Conservation (phyloP, 1,139 yeast genomes). For the Blastobotrys indianensis region DNA sequence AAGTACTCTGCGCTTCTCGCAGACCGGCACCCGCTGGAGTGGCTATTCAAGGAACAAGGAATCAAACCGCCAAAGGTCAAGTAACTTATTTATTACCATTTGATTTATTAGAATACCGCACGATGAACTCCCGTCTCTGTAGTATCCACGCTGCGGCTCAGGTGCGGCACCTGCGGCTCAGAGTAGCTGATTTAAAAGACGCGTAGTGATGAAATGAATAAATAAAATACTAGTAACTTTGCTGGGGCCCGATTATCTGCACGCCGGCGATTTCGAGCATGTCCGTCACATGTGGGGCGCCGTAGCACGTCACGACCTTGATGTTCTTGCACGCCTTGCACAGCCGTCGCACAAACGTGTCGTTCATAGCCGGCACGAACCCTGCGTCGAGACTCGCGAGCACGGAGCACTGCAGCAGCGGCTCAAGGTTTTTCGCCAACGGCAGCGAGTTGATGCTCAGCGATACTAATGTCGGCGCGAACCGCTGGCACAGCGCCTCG, state of each 20-base stretch:
- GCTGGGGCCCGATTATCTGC: slow-evolving; percentile 9
- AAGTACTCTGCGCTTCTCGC: not conserved
- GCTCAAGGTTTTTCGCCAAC: slow-evolving; percentile 19
- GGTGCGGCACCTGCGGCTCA: too few relatives aligned
- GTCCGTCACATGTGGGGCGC: slow-evolving; percentile 65
- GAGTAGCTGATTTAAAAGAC: too few relatives aligned
- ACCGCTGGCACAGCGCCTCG: slow-evolving; percentile 51
- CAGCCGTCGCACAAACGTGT: slow-evolving; percentile 49
- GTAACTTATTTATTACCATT: too few relatives aligned
- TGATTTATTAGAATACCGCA: too few relatives aligned
- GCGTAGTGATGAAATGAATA: too few relatives aligned
- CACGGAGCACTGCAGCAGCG: slow-evolving; percentile 19
- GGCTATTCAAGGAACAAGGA: slow-evolving; percentile 6
- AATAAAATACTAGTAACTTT: not conserved
- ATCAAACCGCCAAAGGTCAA: not conserved
- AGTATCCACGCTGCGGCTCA: too few relatives aligned
- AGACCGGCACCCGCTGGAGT: not conserved
- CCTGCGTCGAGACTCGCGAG: slow-evolving; percentile 66
- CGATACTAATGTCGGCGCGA: slow-evolving; percentile 59
- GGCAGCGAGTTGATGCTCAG: slow-evolving; percentile 67
- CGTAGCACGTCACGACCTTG: slow-evolving; percentile 68
- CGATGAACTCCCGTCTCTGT: too few relatives aligned
- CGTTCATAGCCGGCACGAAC: slow-evolving; percentile 69
- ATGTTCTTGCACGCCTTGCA: slow-evolving; percentile 55
- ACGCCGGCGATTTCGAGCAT: slow-evolving; percentile 8